A percentile compares a stretch with the other conserved stretches of the same genome.
These are phyloP conservation scores for Escovopsis sp. DNA, from an alignment of 2,329 filamentous ascomycete genomes.

Conservation along the genomic window DNA sequence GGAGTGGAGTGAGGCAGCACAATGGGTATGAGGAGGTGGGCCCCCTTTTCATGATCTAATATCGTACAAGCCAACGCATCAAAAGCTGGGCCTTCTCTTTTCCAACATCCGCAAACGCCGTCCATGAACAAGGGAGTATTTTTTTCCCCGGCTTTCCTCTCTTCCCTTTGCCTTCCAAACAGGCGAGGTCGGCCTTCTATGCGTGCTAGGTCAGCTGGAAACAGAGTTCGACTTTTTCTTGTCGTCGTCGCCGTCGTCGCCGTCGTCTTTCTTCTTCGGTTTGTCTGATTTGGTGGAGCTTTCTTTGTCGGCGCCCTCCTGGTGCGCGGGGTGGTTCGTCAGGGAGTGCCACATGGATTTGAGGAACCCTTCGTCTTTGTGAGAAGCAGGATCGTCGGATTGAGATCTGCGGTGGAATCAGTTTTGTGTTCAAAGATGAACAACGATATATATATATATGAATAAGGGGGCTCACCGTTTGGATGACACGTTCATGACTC, in stretches of 20 bases:
- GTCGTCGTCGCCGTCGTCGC: slow-evolving; percentile 1
- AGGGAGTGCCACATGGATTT: slow-evolving; percentile 89
- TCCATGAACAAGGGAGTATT: not conserved
- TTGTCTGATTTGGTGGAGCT: slow-evolving; percentile 6
- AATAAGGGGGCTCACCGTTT: slow-evolving; percentile 13
- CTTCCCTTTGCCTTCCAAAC: no score
- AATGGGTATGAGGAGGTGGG: not conserved
- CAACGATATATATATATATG: no score
- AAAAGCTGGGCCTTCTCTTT: no score
- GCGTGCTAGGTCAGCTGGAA: slow-evolving; percentile 11
- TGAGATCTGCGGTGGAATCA: slow-evolving; percentile 1
- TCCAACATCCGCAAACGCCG: no score
- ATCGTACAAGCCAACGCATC: no score
- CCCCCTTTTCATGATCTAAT: no score
- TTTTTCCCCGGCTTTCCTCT: not conserved
- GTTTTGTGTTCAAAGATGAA: no score
- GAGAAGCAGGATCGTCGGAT: slow-evolving; percentile 27
- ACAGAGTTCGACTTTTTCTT: slow-evolving; percentile 21
- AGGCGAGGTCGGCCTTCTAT: no score
- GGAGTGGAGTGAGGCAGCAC: not conserved
- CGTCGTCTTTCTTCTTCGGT: slow-evolving; percentile 6
- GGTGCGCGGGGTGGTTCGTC: slow-evolving; percentile 56
- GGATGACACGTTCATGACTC: slow-evolving; percentile 66
- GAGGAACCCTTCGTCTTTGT: slow-evolving; percentile 78
- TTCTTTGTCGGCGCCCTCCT: slow-evolving; percentile 20